Evolutionary conservation across 129 eudicot species (phyloP), one percentile per base, ranked within the genome.

Genomic region (Rutidosis leptorrhynchoides): DNA sequence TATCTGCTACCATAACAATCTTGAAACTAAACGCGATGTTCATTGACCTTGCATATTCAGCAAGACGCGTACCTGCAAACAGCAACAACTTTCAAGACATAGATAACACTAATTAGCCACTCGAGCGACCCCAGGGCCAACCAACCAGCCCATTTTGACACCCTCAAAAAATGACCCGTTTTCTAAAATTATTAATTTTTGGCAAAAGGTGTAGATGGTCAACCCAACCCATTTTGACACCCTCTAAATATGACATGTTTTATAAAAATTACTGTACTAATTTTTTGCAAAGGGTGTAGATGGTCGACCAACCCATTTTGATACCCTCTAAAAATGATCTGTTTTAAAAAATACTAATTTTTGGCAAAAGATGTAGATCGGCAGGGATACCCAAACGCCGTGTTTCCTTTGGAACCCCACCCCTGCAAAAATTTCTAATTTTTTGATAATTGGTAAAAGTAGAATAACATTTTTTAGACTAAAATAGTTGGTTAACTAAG

Each of bases 1-100:
- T 62, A 58, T 78, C 67, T 14, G 66, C 48, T 2, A 86, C 82
- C 84, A 83, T 78, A 35, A 78, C 80, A 17, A 80, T 56, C 10
- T 83, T 49, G 64, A 68, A 83, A 58, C 70, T 63, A 24, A 86
- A 80, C 8, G 69, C 43, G 45, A 86, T 16, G 51, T 78, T 67
- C 67, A 80, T 65, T 0, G 81, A 67, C 23, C 53, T 23, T 32
- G 89, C 82, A 73, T 78, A 75, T 60, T 69, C 80, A 19, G 51
- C 72, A 29, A 82, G 66, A 33, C 17, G 69, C 10, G 65, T 42
- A 17, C 80, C 85, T 37, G 78, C 55, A 62, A 14, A 63, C 26
- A 19, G 19, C 5, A 58, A 58, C 10, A 69, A n/a, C 5, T 53
- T 35, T 24, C 32, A 23, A 55, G 17, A 56, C 33, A 0, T 58